Evolutionary conservation across 1,284 basidiomycete species (phyloP).

Genomic region (Moniliophthora roreri): DNA sequence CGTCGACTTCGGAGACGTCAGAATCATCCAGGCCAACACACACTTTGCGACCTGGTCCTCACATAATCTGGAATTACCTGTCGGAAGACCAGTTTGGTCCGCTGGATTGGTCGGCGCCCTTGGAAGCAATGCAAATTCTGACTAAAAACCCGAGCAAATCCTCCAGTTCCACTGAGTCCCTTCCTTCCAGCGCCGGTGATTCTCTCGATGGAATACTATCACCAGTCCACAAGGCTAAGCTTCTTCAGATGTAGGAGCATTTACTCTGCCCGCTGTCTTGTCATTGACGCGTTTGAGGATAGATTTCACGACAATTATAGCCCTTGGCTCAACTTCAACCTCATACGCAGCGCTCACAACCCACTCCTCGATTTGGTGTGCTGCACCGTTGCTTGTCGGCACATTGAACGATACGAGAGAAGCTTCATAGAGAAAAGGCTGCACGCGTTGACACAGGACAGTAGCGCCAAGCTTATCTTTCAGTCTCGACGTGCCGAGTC

Average conservation of each 20-base stretch:
- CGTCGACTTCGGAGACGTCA: background rate
- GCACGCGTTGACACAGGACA: constrained; percentile 7
- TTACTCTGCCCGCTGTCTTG: background rate
- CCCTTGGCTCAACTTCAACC: constrained; percentile 24
- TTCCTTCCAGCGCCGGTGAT: constrained; percentile 13
- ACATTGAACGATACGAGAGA: constrained; percentile 13
- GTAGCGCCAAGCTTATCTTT: constrained; percentile 11
- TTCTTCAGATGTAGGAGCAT: constrained; percentile 8
- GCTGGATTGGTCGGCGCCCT: constrained; percentile 24
- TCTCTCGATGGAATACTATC: constrained; percentile 13
- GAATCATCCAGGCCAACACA: background rate
- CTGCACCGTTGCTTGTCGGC: constrained; percentile 20
- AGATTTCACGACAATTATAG: constrained; percentile 21
- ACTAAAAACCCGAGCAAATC: background rate
- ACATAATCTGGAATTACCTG: constrained; percentile 15
- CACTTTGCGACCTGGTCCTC: background rate
- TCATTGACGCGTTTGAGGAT: background rate
- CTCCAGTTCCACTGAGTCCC: constrained; percentile 7
- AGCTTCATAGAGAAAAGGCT: constrained; percentile 4
- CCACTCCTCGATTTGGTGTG: constrained; percentile 20
- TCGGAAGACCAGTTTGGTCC: background rate
- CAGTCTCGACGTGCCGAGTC: constrained; percentile 8
- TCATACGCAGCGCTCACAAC: constrained; percentile 12
- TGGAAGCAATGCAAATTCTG: constrained; percentile 20
- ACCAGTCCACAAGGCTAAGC: constrained; percentile 8